Evolutionary conservation across 306 rosid species (phyloP).

Genomic region (Pyrus pyrifolia): DNA sequence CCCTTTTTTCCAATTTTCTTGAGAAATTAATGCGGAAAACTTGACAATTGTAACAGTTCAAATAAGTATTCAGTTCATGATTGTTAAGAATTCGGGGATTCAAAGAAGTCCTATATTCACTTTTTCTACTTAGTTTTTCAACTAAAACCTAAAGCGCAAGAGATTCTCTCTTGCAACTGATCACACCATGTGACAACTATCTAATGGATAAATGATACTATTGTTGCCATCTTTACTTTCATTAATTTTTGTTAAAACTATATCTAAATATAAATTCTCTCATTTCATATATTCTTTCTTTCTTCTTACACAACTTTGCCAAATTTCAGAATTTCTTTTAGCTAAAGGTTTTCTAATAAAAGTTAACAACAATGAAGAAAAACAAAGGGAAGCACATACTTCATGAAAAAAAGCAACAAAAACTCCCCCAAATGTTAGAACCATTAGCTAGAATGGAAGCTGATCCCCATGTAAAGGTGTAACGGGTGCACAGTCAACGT

Average conservation of each 20-base stretch:
- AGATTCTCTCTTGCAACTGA: background rate
- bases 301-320: background rate
- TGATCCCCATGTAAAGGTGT: no score
- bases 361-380: no score
- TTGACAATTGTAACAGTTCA: background rate
- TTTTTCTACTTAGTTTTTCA: background rate
- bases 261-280: background rate
- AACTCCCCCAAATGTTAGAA: background rate
- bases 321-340: no score
- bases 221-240: no score
- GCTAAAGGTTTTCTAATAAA: no score
- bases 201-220: background rate
- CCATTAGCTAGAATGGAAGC: no score
- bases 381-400: no score
- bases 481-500: no score
- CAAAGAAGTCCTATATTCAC: background rate
- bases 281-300: background rate
- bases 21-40: background rate
- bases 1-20: background rate
- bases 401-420: background rate
- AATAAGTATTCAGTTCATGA: background rate
- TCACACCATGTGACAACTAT: background rate
- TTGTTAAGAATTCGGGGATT: background rate
- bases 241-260: no score
- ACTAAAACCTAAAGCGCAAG: background rate